Base-by-base conservation (phyloP, 768 basidiomycete genomes). In the Collybiopsis luxurians region DNA sequence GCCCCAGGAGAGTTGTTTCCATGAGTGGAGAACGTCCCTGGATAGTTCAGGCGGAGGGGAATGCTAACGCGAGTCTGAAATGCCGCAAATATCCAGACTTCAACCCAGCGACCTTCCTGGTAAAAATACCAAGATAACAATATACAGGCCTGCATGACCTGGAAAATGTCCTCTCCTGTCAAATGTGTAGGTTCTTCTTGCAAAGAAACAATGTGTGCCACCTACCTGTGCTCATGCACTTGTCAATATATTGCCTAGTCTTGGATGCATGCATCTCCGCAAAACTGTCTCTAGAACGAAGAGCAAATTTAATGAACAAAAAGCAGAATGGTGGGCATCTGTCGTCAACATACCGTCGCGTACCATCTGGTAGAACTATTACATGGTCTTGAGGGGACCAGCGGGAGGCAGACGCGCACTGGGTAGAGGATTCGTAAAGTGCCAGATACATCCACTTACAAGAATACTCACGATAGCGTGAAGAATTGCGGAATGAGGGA, bases 91-190 rank as follows among this genome's bases (percentile, higher is more conserved):
- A 92, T 89, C 92, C 92, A 93, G 3, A 93, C 87, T 71, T 94
- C 92, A 9, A 93, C 91, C 92, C 92, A 83, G 54, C 90, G 80
- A 2, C 92, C 91, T 70, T 93, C 92, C 56, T 91, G 87, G 66
- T 92, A 94, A 62, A 93, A 92, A 71, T 91, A 93, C 92, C 92
- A 94, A 1, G 89, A 90, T 17, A 94, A 80, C 23, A 94, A 73
- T 59, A 88, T 87, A 64, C 91, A 92, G 5, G 92, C 92, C 67
- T 93, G 90, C 81, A 93, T 82, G 9, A 93, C 90, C 4, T 82
- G 81, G 68, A 94, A 92, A 55, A 93, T 92, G 62, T 92, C 88
- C 69, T 89, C 84, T 38, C 91, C 91, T 51, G 23, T 51, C 34
- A 17, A 27, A 4, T 6, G 13, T n/a, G n/a, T n/a, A n/a, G n/a